These are phyloP conservation scores for Exophiala alcalophila DNA, from an alignment of 2,329 filamentous ascomycete species.

Conservation along the genomic window DNA sequence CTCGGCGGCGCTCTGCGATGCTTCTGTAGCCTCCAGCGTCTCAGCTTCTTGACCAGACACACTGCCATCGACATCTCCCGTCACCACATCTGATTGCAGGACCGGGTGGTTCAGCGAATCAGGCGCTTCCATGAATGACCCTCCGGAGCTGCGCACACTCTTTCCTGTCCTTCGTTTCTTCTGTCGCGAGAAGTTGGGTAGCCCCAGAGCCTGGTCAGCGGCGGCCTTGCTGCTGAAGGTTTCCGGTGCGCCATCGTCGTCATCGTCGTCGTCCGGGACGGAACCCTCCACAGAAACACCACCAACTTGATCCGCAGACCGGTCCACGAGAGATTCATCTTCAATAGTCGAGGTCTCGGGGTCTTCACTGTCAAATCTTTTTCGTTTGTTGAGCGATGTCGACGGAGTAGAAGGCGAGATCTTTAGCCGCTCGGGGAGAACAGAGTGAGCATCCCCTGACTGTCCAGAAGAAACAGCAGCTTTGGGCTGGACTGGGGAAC, in stretches of 20 bases:
- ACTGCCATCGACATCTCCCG: too few species aligned
- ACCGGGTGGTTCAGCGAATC: too few species aligned
- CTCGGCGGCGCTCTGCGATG: too few species aligned
- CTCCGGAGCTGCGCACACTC: background rate
- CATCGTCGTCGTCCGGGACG: constrained; percentile 4
- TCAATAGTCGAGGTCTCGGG: constrained; percentile 6
- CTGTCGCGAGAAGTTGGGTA: too few species aligned
- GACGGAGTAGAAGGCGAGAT: background rate
- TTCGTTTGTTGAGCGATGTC: constrained; percentile 13
- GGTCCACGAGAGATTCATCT: constrained; percentile 2
- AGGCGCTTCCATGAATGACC: too few species aligned
- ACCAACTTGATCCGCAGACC: constrained; percentile 4
- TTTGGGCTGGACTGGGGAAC: too few species aligned
- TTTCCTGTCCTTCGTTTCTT: too few species aligned
- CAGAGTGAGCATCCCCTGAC: too few species aligned
- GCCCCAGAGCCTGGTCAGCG: constrained; percentile 2
- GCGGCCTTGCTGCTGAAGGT: constrained; percentile 13
- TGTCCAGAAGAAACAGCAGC: too few species aligned
- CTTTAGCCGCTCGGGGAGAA: constrained; percentile 4
- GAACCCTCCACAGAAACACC: constrained; percentile 4
- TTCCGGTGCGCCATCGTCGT: constrained; percentile 21
- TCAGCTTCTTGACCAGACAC: too few species aligned
- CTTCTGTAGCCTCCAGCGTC: too few species aligned
- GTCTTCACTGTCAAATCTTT: constrained; percentile 20
- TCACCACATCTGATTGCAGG: too few species aligned